Evolutionary conservation across 1,284 basidiomycete species (phyloP).

Genomic region (Mycena sp.): DNA sequence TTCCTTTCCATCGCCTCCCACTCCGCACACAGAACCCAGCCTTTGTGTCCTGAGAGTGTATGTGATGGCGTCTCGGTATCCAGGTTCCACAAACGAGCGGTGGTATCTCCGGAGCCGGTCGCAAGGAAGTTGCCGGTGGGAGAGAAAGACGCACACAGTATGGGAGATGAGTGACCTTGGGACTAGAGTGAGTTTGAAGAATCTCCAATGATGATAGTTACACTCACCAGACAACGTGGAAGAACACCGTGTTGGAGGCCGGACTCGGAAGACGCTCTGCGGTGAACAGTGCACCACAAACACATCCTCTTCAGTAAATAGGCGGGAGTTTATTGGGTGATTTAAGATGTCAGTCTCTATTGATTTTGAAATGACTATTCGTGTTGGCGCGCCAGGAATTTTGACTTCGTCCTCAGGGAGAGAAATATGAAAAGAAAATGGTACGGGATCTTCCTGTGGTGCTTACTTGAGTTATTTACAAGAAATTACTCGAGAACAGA

Average conservation of each 20-base stretch:
- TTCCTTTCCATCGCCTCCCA: conserved; percentile 95
- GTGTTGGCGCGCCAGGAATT: conserved; percentile 70
- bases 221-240: conserved; percentile 85
- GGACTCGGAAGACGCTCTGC: conserved; percentile 95
- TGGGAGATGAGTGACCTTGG: conserved; percentile 90
- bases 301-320: conserved; percentile 87
- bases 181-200: neutral
- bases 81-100: conserved; percentile 94
- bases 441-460: conserved; percentile 83
- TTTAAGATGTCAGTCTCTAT: conserved; percentile 83
- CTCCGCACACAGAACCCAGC: conserved; percentile 97
- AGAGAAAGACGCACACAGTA: conserved; percentile 95
- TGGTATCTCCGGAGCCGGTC: conserved; percentile 96
- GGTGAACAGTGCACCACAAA: conserved; percentile 91
- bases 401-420: conserved; percentile 64
- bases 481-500: neutral
- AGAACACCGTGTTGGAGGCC: conserved; percentile 93
- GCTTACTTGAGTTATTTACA: conserved; percentile 16
- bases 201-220: neutral
- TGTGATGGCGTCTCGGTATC: conserved; percentile 93
- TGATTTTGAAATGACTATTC: conserved; percentile 82
- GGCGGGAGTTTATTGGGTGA: conserved; percentile 65
- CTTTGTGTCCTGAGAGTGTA: conserved; percentile 88
- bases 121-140: conserved; percentile 92
- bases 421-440: conserved; percentile 88